Base-by-base conservation (phyloP, 371 early-diverging fungal genomes). In the Fennellomyces sp. region DNA sequence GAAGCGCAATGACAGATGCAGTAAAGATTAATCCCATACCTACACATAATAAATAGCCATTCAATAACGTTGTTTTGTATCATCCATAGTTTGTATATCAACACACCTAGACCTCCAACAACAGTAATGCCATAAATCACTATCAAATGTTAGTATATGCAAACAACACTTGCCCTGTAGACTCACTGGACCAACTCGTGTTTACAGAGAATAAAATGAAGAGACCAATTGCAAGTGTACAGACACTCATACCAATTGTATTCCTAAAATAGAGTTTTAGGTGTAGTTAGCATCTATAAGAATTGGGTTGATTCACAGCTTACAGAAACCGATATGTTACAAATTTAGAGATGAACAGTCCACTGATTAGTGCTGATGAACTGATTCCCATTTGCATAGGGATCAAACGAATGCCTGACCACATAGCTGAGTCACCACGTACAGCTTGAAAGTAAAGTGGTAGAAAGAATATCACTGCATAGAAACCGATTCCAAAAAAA, bases 361-460 rank as follows among this genome's bases (percentile, higher is more conserved):
- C 85, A 10, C 55, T 55, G 6, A 61, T 45, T 8, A 79, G 73
- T 2, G 79, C 70, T 7, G 70, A 61, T 5, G 72, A 59, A 42
- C 66, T 50, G 35, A 79, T 61, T 7, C 76, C 65, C 58, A 76
- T 63, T 17, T 84, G 80, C 76, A 87, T 70, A 2, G 85, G 84
- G 42, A 80, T 80, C 33, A 80, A 39, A 6, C 65, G 65, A 13
- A 65, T 65, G 23, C 87, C 87, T 0, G 82, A 81, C 71, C 75
- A 75, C 48, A 77, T 87, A 26, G 87, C 84, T 17, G 61, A 56
- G 36, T 78, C 74, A 8, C 72, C 72, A 31, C 69, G 69, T 12
- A 92, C 91, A 33, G 92, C 84, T 61, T 90, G 91, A 72, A 91
- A 91, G 70, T 88, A 95, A 8, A 91, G 72, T 12, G 95, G 94